Evolutionary conservation across 2,329 filamentous ascomycete species (phyloP).

Genomic region (Fusarium musae): DNA sequence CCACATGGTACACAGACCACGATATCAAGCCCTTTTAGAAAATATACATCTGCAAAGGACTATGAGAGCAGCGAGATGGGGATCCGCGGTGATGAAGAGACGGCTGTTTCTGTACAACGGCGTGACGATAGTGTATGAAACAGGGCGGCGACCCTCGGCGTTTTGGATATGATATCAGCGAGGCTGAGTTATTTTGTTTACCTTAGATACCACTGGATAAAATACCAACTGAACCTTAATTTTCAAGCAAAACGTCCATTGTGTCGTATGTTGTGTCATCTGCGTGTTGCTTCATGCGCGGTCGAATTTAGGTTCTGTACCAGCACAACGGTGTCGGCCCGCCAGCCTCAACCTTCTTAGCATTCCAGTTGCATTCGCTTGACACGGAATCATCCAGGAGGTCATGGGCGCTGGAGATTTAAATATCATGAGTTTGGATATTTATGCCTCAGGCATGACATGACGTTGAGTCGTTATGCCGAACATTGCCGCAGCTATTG

Average conservation of each 20-base stretch:
- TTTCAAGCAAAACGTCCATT: neutral
- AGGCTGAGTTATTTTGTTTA: neutral
- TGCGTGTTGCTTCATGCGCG: neutral
- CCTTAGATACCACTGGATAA: constrained; percentile 31
- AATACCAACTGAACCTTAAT: neutral
- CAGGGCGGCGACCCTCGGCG: constrained; percentile 27
- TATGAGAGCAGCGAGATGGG: constrained; percentile 19
- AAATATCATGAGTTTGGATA: neutral
- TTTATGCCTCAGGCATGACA: constrained; percentile 12
- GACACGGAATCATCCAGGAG: neutral
- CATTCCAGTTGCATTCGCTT: neutral
- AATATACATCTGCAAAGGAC: constrained; percentile 30
- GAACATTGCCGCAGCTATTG: constrained; percentile 21
- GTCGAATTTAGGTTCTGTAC: neutral
- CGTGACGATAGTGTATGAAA: constrained; percentile 27
- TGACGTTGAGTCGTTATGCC: neutral
- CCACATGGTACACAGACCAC: constrained; percentile 18
- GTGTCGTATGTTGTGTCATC: neutral
- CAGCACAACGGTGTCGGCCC: constrained; percentile 8
- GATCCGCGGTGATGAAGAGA: constrained; percentile 27
- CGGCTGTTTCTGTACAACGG: constrained; percentile 16
- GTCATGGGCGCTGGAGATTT: neutral
- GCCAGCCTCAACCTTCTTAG: neutral
- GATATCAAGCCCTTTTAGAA: constrained; percentile 31
- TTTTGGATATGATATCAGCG: constrained; percentile 15